Base-by-base conservation (phyloP, 2,329 filamentous ascomycete species). In the Fusarium foetens region DNA sequence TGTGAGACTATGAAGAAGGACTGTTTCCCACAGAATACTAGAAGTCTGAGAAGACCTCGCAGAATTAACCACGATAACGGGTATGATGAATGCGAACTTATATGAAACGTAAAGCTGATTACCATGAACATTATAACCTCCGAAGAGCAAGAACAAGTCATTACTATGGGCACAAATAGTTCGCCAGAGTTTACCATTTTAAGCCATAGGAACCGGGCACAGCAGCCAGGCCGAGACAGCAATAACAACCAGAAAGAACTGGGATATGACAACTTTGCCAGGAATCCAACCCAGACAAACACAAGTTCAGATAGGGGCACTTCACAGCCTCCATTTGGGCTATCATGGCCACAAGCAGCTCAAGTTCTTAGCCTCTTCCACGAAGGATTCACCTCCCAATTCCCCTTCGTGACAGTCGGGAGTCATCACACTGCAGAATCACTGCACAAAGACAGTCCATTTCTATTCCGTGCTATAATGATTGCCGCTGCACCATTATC, bases 281-380 rank as follows among this genome's bases (percentile, higher is more conserved):
- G 45, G 41, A 53, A 52, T 16, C 11, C n/a, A 31, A 13, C 25
- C 23, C 49, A 25, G 21, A 29, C 8, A 33, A 27, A 39, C 11
- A 10, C 38, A 29, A n/a, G 19, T 6, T 8, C 19, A 7, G 19
- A 48, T 38, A 11, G 16, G 4, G 25, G n/a, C 27, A 23, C 19
- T 39, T 25, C 36, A 10, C 55, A 46, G 14, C 74, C 77, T 11
- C 81, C 80, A 0, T 81, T 82, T 45, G 81, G 80, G 6, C 71
- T 85, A 35, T 81, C 79, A 29, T 84, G 83, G 83, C 45, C 74
- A 14, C 81, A 84, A 57, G 81, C 81, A n/a, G 68, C 80, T 23
- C 71, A 78, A 19, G 78, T 81, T 8, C 55, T 85, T 9, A 66
- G 71, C 10, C 75, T 80, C 6, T 85, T 81, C 63, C 79, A 77